Evolutionary conservation across 306 rosid species (phyloP).

Genomic region (Gastrolobium villosum): DNA sequence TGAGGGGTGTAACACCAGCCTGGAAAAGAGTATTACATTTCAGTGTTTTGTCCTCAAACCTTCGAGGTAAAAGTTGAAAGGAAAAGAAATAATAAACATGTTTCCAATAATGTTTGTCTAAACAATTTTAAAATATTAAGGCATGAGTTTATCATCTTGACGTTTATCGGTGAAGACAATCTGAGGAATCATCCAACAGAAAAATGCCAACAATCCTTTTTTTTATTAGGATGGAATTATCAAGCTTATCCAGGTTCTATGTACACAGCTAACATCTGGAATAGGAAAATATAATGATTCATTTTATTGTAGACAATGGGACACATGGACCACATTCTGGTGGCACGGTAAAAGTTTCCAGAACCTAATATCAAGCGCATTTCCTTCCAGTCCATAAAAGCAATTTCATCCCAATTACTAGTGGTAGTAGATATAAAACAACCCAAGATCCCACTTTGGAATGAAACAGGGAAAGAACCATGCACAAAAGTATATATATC

Average conservation of each 20-base stretch:
- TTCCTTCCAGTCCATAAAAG: conserved; percentile 9
- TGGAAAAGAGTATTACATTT: conserved; percentile 47
- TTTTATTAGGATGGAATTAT: neutral
- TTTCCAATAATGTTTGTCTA: neutral
- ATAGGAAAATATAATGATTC: neutral
- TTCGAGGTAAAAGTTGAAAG: conserved; percentile 34
- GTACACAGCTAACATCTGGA: conserved; percentile 6
- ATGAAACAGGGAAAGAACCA: conserved; percentile 3
- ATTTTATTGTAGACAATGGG: conserved; percentile 5
- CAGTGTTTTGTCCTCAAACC: conserved; percentile 27
- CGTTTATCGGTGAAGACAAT: conserved; percentile 20
- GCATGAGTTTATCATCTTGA: conserved; percentile 5
- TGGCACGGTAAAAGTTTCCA: conserved; percentile 4
- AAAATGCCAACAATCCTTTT: conserved; percentile 12
- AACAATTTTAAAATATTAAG: conserved; percentile 1
- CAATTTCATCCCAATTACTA: conserved; percentile 9
- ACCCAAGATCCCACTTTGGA: conserved; percentile 27
- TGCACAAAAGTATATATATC: conserved; percentile 16
- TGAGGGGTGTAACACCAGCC: conserved; percentile 89
- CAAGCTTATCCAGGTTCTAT: conserved; percentile 9
- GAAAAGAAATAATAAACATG: conserved; percentile 29
- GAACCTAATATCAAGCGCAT: neutral
- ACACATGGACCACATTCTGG: neutral
- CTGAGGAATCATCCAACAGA: conserved; percentile 17
- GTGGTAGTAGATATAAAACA: neutral